These are phyloP conservation scores for Verbena officinalis DNA, from an alignment of 257 asterid genomes.

Conservation along the genomic window DNA sequence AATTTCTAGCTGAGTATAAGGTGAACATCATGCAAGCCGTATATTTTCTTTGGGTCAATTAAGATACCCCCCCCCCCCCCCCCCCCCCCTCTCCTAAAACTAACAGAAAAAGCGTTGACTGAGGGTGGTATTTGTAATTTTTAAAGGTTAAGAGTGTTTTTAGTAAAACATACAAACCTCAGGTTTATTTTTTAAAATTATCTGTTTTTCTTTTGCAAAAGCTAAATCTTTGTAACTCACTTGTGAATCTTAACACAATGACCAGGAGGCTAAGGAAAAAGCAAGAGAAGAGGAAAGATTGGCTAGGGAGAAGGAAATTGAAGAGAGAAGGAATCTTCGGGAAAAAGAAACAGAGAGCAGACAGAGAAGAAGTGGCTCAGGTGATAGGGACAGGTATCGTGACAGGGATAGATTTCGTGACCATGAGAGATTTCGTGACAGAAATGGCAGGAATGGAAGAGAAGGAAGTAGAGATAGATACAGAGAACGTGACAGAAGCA, in stretches of 20 bases:
- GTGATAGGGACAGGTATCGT: slow-evolving; percentile 56
- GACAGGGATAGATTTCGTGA: slow-evolving; percentile 33
- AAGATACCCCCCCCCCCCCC: no score
- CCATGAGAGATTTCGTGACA: slow-evolving; percentile 55
- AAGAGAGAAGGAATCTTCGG: slow-evolving; percentile 72
- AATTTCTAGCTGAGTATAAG: slow-evolving; percentile 70
- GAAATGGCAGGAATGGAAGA: slow-evolving; percentile 65
- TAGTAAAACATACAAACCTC: no score
- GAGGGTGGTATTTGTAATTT: no score
- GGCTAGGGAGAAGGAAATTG: slow-evolving; percentile 86
- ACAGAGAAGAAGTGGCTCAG: slow-evolving; percentile 60
- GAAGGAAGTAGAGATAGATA: slow-evolving; percentile 80
- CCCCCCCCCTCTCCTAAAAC: no score
- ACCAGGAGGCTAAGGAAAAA: slow-evolving; percentile 83
- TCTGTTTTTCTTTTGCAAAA: no score
- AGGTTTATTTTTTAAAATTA: no score
- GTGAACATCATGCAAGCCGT: slow-evolving; percentile 25
- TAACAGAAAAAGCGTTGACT: no score
- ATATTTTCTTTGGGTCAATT: no score
- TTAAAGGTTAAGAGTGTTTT: no score
- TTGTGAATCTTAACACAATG: slow-evolving; percentile 24
- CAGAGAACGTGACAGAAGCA: slow-evolving; percentile 68
- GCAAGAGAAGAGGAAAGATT: slow-evolving; percentile 81
- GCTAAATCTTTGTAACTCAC: slow-evolving; percentile 15
- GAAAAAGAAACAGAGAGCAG: slow-evolving; percentile 74